Percentiles rank a stretch among this genome's conserved stretches.
Evolutionary conservation across 2,329 filamentous ascomycete genomes (phyloP).

Genomic region (Penicillium occitanis): DNA sequence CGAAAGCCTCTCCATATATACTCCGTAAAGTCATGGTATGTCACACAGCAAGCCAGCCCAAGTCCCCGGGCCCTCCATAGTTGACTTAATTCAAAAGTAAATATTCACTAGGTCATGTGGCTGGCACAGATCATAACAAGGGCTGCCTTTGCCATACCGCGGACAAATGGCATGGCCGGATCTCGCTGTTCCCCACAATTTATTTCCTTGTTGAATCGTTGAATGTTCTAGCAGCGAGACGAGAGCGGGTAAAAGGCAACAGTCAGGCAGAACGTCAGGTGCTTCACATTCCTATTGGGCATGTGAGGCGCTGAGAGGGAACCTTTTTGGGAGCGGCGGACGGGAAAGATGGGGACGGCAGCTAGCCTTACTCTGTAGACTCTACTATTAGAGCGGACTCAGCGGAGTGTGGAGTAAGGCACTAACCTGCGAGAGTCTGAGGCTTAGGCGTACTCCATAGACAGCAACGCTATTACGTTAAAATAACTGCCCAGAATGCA

Average conservation of each 20-base stretch:
- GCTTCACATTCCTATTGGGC: constrained; percentile 1
- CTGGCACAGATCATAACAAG: constrained; percentile 15
- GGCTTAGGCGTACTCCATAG: neutral
- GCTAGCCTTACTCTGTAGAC: too few relatives aligned
- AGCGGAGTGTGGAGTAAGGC: neutral
- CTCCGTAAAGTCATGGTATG: neutral
- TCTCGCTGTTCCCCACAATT: constrained; percentile 8
- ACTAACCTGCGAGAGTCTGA: neutral
- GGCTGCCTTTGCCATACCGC: neutral
- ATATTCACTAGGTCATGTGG: constrained; percentile 13
- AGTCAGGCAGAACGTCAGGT: neutral
- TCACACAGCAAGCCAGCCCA: neutral
- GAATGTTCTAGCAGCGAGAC: neutral
- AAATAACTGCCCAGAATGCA: neutral
- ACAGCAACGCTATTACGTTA: constrained; percentile 1
- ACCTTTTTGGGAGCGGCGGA: neutral
- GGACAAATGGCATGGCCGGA: neutral
- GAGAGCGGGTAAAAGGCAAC: neutral
- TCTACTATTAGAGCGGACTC: neutral
- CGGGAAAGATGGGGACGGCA: neutral
- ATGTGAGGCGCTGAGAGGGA: neutral
- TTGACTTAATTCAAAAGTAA: neutral
- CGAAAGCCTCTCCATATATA: neutral
- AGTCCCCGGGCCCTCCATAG: constrained; percentile 5
- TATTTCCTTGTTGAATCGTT: neutral